Evolutionary conservation across 495 filamentous ascomycete genomes (phyloP), one percentile per base, ranked within the genome.

Genomic region (Chaetomium fimeti): DNA sequence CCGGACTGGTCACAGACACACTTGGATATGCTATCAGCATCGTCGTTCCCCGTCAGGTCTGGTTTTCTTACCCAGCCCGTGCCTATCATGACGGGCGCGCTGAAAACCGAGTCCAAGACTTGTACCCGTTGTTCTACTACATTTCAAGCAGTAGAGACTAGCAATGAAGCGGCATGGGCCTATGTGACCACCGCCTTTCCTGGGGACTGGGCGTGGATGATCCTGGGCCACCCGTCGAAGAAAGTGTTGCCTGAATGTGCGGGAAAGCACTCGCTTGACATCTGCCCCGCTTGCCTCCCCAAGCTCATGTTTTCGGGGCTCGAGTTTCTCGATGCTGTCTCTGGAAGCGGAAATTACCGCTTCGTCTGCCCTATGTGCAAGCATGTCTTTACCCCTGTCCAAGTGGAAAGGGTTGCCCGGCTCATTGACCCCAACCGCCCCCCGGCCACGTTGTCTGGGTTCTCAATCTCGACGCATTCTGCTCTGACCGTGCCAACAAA

Each of bases 171-270:
- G 9, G 52, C 61, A 16, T 63, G 61, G 61, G 22, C 11, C 8
- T 57, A 47, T 25, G 20, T 57, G 13, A 40, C 25, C 29, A 40
- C 13, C n/a, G 13, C 27, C 0, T 63, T 63, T 15, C 61, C 61
- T 6, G 61, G 61, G 1, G 52, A 63, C 27, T 63, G 53, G 61
- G 40, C 54, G 1, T 63, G 61, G 61, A 63, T 63, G 61, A 22
- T 57, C 4, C 13, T 57, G 52, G 42, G 53, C 11, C 61, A 53
- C 12, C 61, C 61, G 7, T 57, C 61, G 27, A 56, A 57, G 22
- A 1, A 43, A 2, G 13, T 57, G 1, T 20, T 63, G 18, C 61
- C 61, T 5, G 61, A 57, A 42, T 63, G 61, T 16, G 52, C 42
- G 2, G 53, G n/a, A 18, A 57, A 63, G 43, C 61, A 63, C 53